These are phyloP conservation scores for Corylus avellana DNA, from an alignment of 306 rosid genomes.

Conservation along the genomic window DNA sequence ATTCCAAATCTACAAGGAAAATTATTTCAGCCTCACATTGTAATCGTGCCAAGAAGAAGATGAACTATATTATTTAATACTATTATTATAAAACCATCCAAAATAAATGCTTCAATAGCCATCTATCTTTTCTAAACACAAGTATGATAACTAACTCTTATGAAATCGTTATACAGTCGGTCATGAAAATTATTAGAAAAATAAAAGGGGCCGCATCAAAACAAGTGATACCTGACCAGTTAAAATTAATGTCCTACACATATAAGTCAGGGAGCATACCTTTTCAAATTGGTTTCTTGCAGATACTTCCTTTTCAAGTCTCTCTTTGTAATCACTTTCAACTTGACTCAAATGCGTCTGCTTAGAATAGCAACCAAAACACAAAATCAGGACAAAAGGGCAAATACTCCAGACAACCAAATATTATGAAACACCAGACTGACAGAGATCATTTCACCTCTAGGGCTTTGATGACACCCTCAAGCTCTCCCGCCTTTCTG, in stretches of 20 bases:
- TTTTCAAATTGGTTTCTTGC: constrained; percentile 61
- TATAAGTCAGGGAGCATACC: constrained; percentile 42
- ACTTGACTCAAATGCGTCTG: constrained; percentile 79
- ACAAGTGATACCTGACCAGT: neutral
- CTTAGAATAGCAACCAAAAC: constrained; percentile 25
- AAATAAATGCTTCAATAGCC: neutral
- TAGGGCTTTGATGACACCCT: constrained; percentile 84
- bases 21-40: neutral
- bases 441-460: constrained; percentile 60
- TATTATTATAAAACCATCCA: neutral
- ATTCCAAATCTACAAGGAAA: neutral
- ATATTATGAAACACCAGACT: constrained; percentile 5
- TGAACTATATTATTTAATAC: neutral
- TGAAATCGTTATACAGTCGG: neutral
- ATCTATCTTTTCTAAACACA: neutral
- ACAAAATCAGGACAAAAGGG: constrained; percentile 4
- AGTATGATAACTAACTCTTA: neutral
- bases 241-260: constrained; percentile 7
- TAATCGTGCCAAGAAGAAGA: neutral
- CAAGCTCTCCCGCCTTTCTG: constrained; percentile 86
- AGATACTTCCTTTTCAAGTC: constrained; percentile 69
- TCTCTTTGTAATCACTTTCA: constrained; percentile 69
- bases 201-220: neutral
- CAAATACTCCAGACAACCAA: constrained; percentile 9
- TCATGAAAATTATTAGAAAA: neutral